Evolutionary conservation across 352 stramenopile species (phyloP).

Genomic region (Phytopythium ostracodes): DNA sequence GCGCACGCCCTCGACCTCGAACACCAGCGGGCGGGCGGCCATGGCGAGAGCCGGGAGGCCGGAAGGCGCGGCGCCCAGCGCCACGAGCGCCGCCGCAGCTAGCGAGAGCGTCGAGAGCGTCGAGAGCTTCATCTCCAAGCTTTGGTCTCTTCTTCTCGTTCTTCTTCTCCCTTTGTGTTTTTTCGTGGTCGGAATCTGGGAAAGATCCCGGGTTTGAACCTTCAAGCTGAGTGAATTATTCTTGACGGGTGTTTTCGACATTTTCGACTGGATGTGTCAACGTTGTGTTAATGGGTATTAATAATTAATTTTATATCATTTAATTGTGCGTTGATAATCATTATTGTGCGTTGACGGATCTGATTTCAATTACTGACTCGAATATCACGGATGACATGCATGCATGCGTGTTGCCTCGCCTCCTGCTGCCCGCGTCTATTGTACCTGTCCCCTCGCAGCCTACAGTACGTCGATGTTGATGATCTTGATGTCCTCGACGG

Average conservation of each 20-base stretch:
- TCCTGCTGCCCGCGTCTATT: too few species aligned
- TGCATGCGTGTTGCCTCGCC: too few species aligned
- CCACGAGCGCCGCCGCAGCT: slow-evolving; percentile 5
- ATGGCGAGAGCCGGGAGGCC: neutral
- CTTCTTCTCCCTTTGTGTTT: too few species aligned
- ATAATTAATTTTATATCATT: too few species aligned
- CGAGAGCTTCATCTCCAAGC: slow-evolving; percentile 5
- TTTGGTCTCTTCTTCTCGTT: neutral
- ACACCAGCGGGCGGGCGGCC: slow-evolving; percentile 23
- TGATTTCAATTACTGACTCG: too few species aligned
- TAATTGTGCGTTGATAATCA: too few species aligned
- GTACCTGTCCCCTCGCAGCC: neutral
- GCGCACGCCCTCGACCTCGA: slow-evolving; percentile 14
- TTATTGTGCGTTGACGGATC: too few species aligned
- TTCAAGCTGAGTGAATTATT: neutral
- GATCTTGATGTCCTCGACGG: slow-evolving; percentile 81
- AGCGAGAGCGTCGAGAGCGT: neutral
- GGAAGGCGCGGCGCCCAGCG: slow-evolving; percentile 1
- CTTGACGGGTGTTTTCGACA: neutral
- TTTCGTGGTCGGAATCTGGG: neutral
- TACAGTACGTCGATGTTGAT: slow-evolving; percentile 87
- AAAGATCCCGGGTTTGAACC: neutral
- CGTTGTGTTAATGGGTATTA: too few species aligned
- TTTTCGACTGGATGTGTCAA: too few species aligned
- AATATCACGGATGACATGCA: too few species aligned